Percentiles rank a stretch among this genome's conserved stretches.
Evolutionary conservation across 345 rosid species (phyloP).

Genomic region (Dipteronia sinensis): DNA sequence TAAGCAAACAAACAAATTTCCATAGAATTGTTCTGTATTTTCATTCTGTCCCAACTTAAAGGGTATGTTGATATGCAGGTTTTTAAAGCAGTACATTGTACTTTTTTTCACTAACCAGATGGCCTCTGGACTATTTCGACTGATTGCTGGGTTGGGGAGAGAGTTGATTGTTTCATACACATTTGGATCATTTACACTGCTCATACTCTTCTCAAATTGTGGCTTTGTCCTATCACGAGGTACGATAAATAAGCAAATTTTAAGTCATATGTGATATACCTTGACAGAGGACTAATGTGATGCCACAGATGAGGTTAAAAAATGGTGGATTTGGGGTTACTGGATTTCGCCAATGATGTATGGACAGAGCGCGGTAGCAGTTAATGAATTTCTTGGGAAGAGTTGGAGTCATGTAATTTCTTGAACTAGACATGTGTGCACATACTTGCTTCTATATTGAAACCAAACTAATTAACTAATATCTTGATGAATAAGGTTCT

Average conservation of each 20-base stretch:
- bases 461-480: neutral
- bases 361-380: constrained; percentile 64
- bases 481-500: constrained; percentile 12
- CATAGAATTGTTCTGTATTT: neutral
- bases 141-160: constrained; percentile 59
- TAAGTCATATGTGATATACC: neutral
- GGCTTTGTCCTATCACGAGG: constrained; percentile 69
- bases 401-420: constrained; percentile 61
- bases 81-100: constrained; percentile 60
- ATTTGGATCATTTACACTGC: constrained; percentile 60
- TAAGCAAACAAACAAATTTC: constrained; percentile 10
- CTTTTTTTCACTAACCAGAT: constrained; percentile 57
- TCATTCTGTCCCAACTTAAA: neutral
- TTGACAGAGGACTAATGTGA: neutral
- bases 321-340: constrained; percentile 92
- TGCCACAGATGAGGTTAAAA: constrained; percentile 62
- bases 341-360: constrained; percentile 87
- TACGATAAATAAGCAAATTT: constrained; percentile 18
- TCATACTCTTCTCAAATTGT: constrained; percentile 53
- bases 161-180: constrained; percentile 61
- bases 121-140: constrained; percentile 65
- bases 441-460: neutral
- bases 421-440: constrained; percentile 13
- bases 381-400: constrained; percentile 70
- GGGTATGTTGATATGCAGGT: constrained; percentile 39